Evolutionary conservation across 2,329 filamentous ascomycete species (phyloP).

Genomic region (Cryphonectria radicalis): DNA sequence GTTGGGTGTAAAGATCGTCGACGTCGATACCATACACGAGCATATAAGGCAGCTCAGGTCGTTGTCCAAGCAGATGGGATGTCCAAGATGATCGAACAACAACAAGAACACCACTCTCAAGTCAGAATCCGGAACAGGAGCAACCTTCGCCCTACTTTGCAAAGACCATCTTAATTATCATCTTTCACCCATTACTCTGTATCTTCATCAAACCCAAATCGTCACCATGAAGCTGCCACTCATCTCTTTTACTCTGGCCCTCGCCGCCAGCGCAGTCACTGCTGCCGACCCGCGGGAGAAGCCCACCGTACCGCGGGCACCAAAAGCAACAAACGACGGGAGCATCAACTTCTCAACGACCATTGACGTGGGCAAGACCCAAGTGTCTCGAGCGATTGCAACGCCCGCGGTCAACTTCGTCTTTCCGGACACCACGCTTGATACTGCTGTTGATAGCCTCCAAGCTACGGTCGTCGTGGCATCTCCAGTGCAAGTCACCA

Average conservation of each 20-base stretch:
- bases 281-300: neutral
- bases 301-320: neutral
- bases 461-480: neutral
- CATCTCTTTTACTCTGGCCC: neutral
- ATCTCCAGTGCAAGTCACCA: neutral
- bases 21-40: neutral
- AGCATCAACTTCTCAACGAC: neutral
- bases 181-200: neutral
- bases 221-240: neutral
- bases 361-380: neutral
- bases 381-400: neutral
- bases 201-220: neutral
- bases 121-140: neutral
- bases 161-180: neutral
- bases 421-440: neutral
- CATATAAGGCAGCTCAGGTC: neutral
- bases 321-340: neutral
- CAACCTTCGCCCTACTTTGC: neutral
- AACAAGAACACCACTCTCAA: no score
- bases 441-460: neutral
- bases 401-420: neutral
- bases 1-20: neutral
- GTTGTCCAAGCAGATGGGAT: neutral
- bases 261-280: neutral
- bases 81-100: neutral